These are phyloP conservation scores for Ustilago lituana DNA, from an alignment of 1,284 basidiomycete genomes.

Conservation along the genomic window DNA sequence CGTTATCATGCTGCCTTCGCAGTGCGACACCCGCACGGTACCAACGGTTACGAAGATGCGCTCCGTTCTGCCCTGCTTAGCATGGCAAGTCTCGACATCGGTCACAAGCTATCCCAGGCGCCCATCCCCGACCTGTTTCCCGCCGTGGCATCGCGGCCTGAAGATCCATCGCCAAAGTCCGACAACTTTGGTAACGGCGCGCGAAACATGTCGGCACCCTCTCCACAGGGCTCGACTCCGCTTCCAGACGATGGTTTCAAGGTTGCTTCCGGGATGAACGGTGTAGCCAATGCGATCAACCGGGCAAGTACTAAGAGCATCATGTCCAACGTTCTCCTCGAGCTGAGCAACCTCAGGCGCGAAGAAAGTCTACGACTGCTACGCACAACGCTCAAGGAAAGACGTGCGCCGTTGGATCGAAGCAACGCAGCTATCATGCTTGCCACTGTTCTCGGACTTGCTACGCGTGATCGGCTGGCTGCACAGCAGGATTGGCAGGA, in stretches of 20 bases:
- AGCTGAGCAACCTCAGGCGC: constrained; percentile 39
- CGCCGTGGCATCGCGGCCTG: constrained; percentile 1
- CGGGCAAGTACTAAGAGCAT: constrained; percentile 15
- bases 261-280: background rate
- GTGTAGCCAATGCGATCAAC: constrained; percentile 1
- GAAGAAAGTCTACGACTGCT: constrained; percentile 34
- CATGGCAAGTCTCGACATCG: constrained; percentile 44
- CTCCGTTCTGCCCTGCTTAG: constrained; percentile 38
- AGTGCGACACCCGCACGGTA: constrained; percentile 27
- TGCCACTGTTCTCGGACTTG: constrained; percentile 39
- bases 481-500: constrained; percentile 48
- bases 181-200: background rate
- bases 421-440: constrained; percentile 43
- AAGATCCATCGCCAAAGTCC: constrained; percentile 8
- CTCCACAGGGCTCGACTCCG: background rate
- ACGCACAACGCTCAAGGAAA: constrained; percentile 32
- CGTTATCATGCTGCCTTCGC: constrained; percentile 39
- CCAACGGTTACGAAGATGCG: constrained; percentile 41
- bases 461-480: constrained; percentile 36
- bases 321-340: constrained; percentile 39
- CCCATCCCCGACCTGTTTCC: constrained; percentile 35
- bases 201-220: background rate
- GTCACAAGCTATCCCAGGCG: constrained; percentile 37
- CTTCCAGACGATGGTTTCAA: background rate
- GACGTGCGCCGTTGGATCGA: constrained; percentile 27